A percentile compares a stretch with the other conserved stretches of the same genome.
Conservation (phyloP, 1,284 basidiomycete species). For the Tylopilus sp. region DNA sequence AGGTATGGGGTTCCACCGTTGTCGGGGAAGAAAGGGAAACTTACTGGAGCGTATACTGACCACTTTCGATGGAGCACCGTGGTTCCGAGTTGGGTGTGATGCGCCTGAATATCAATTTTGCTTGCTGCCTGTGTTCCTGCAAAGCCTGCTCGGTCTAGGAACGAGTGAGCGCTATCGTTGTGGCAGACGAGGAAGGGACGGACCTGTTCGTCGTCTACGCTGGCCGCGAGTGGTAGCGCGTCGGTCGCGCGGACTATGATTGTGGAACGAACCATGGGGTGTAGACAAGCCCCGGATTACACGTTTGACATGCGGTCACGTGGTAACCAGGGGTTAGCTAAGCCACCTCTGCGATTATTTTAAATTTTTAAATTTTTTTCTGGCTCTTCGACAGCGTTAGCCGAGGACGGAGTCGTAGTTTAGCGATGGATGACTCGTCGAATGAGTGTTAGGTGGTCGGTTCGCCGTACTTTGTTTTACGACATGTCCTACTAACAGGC, state of each 20-base stretch:
- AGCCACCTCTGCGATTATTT: too few relatives aligned
- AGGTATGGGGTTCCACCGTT: background rate
- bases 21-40: slow-evolving; percentile 20
- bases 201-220: slow-evolving; percentile 93
- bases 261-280: slow-evolving; percentile 92
- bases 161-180: slow-evolving; percentile 6
- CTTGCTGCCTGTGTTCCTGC: slow-evolving; percentile 97
- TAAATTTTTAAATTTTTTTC: too few relatives aligned
- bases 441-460: too few relatives aligned
- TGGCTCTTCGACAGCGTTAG: too few relatives aligned
- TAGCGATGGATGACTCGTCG: too few relatives aligned
- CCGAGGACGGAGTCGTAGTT: too few relatives aligned
- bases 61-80: slow-evolving; percentile 95
- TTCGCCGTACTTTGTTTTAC: too few relatives aligned
- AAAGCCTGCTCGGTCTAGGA: slow-evolving; percentile 84
- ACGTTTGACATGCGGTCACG: slow-evolving; percentile 16
- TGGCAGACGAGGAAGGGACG: slow-evolving; percentile 19
- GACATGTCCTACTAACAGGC: too few relatives aligned
- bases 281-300: too few relatives aligned
- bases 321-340: too few relatives aligned
- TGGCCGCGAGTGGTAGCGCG: slow-evolving; percentile 88
- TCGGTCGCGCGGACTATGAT: slow-evolving; percentile 90
- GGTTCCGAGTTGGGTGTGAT: slow-evolving; percentile 93
- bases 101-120: slow-evolving; percentile 93
- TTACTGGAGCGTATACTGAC: slow-evolving; percentile 90